Percentiles rank a stretch among this genome's conserved stretches.
phyloP scores from a whole-genome alignment of 163 green algal species.

The Volvox carteri region DNA sequence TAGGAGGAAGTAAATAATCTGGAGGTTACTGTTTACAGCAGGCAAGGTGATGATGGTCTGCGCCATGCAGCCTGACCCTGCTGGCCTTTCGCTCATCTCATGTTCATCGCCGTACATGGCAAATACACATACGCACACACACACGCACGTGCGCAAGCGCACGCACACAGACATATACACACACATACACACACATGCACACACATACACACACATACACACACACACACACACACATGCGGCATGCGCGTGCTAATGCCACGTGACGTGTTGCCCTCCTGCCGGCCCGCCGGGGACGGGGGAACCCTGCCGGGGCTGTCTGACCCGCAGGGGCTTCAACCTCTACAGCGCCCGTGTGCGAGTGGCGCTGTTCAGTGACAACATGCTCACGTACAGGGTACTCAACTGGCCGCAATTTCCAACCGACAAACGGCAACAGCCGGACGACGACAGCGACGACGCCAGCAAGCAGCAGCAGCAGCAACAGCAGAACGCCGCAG shows the following conservation, averaged over 20 bases:
- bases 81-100: not conserved
- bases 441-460: not conserved
- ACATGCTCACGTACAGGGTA: constrained; percentile 1
- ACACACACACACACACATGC: not conserved
- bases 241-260: not conserved
- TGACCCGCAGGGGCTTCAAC: constrained; percentile 6
- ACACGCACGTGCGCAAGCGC: too few species aligned
- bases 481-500: not conserved
- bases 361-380: constrained; percentile 1
- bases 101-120: not conserved
- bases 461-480: not conserved
- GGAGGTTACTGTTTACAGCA: too few species aligned
- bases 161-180: not conserved
- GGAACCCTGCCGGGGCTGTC: too few species aligned
- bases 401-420: constrained; percentile 15
- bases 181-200: not conserved
- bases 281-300: too few species aligned
- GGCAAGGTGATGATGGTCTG: too few species aligned
- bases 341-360: constrained; percentile 36
- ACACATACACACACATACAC: not conserved
- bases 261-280: not conserved
- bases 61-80: not conserved
- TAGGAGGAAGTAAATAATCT: too few species aligned
- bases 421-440: not conserved
- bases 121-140: too few species aligned